Evolutionary conservation across 495 filamentous ascomycete genomes (phyloP).

Genomic region (Platismatia glauca): DNA sequence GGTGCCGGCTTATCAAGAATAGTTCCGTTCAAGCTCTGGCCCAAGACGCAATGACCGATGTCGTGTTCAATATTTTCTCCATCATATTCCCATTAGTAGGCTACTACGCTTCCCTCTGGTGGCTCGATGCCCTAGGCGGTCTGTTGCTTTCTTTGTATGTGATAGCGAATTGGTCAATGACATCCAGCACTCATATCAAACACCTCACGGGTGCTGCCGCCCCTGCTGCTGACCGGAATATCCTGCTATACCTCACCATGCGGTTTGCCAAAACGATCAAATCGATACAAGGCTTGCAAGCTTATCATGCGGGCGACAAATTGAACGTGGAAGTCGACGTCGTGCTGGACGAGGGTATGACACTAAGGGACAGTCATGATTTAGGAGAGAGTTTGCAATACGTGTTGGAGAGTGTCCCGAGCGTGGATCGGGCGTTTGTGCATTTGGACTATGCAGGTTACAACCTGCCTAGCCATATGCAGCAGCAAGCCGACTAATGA

Average conservation of each 20-base stretch:
- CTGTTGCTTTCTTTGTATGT: constrained; percentile 72
- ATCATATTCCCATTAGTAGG: constrained; percentile 76
- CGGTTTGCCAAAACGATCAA: constrained; percentile 82
- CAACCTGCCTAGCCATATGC: constrained; percentile 81
- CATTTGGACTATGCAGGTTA: constrained; percentile 75
- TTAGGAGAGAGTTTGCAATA: constrained; percentile 84
- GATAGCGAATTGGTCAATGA: constrained; percentile 75
- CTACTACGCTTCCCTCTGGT: constrained; percentile 70
- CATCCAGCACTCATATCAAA: constrained; percentile 67
- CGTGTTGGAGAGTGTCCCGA: constrained; percentile 79
- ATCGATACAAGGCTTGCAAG: constrained; percentile 79
- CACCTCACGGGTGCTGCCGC: constrained; percentile 78
- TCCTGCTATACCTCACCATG: constrained; percentile 88
- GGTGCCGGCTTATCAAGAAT: constrained; percentile 82
- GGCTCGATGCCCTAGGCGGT: constrained; percentile 77
- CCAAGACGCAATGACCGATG: constrained; percentile 57
- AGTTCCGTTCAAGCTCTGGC: constrained; percentile 81
- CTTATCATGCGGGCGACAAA: constrained; percentile 84
- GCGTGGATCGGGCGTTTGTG: constrained; percentile 61
- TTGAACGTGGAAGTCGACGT: constrained; percentile 80
- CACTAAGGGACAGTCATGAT: constrained; percentile 78
- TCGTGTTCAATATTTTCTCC: constrained; percentile 86
- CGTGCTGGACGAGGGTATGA: constrained; percentile 70
- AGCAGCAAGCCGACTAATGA: constrained; percentile 47
- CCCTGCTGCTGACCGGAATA: constrained; percentile 69